phyloP scores from a whole-genome alignment of 2,329 filamentous ascomycete species.

The Colletotrichum viniferum region DNA sequence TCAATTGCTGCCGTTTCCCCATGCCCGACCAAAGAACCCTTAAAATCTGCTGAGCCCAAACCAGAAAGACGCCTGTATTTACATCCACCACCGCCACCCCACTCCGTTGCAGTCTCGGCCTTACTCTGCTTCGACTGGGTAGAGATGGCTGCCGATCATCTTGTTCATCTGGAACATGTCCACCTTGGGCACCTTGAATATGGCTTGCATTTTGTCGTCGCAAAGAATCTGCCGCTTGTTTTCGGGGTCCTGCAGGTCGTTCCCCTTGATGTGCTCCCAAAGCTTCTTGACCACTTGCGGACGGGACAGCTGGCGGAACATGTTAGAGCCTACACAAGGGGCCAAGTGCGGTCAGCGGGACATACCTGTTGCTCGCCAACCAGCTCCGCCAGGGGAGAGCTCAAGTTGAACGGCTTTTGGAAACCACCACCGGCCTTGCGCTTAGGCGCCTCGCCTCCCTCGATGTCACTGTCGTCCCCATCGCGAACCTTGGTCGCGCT shows the following conservation, averaged over 20 bases:
- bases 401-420: constrained; percentile 83
- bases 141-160: constrained; percentile 86
- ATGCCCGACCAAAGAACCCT: constrained; percentile 5
- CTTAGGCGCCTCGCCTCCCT: constrained; percentile 65
- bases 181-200: constrained; percentile 89
- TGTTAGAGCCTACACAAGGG: constrained; percentile 23
- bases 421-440: constrained; percentile 92
- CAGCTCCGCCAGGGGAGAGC: constrained; percentile 70
- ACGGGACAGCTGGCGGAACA: constrained; percentile 73
- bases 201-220: constrained; percentile 87
- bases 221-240: constrained; percentile 94
- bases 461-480: constrained; percentile 81
- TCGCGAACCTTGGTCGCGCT: constrained; percentile 75
- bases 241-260: constrained; percentile 85
- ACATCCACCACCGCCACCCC: not conserved
- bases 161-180: constrained; percentile 99
- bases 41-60: constrained; percentile 9
- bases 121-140: constrained; percentile 69
- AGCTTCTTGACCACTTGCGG: constrained; percentile 96
- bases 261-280: constrained; percentile 91
- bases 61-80: constrained; percentile 10
- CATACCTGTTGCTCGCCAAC: constrained; percentile 70
- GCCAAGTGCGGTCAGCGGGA: not conserved
- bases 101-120: not conserved
- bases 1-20: not conserved